These are phyloP conservation scores for Mollisia scopiformis DNA, from an alignment of 2,329 filamentous ascomycete species.

Conservation along the genomic window DNA sequence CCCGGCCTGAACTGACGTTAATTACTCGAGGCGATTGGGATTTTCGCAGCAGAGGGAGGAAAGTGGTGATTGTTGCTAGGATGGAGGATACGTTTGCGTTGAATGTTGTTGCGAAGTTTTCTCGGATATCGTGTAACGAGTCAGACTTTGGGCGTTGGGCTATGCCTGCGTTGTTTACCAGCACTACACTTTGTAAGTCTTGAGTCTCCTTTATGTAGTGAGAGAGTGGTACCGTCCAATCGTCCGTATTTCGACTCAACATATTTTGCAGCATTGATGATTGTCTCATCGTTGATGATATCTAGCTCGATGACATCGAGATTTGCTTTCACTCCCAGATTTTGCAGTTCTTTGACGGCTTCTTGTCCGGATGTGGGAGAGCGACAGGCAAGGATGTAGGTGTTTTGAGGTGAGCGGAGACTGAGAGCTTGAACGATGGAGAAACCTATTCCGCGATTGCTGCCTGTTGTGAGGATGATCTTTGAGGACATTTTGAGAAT, in stretches of 20 bases:
- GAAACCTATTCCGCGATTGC: slow-evolving; percentile 38
- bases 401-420: slow-evolving; percentile 26
- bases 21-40: slow-evolving; percentile 34
- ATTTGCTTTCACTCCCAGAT: slow-evolving; percentile 20
- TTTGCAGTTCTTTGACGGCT: slow-evolving; percentile 31
- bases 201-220: background rate
- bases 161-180: slow-evolving; percentile 45
- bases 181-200: slow-evolving; percentile 27
- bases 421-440: slow-evolving; percentile 37
- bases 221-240: slow-evolving; percentile 30
- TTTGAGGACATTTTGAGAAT: background rate
- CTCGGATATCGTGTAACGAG: slow-evolving; percentile 38
- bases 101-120: slow-evolving; percentile 38
- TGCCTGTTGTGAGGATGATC: slow-evolving; percentile 21
- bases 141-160: slow-evolving; percentile 30
- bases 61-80: slow-evolving; percentile 38
- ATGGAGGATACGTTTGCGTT: slow-evolving; percentile 49
- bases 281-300: slow-evolving; percentile 33
- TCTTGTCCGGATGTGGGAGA: slow-evolving; percentile 29
- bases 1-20: slow-evolving; percentile 39
- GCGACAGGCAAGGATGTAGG: slow-evolving; percentile 38
- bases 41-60: slow-evolving; percentile 35
- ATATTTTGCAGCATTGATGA: slow-evolving; percentile 25
- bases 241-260: slow-evolving; percentile 29
- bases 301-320: slow-evolving; percentile 35